phyloP scores from a whole-genome alignment of 306 rosid species.

The Ormosia emarginata region DNA sequence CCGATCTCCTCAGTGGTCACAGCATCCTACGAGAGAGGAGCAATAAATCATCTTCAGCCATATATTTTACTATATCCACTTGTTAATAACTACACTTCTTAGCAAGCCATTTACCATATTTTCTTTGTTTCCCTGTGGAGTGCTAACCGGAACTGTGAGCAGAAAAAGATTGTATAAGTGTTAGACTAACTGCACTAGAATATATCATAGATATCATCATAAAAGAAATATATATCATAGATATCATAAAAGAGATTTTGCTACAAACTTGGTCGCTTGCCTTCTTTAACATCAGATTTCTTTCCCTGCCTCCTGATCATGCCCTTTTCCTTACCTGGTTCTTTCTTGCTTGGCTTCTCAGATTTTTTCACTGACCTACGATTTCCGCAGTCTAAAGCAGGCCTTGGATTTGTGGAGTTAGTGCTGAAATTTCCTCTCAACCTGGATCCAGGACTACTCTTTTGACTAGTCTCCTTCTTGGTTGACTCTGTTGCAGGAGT shows the following conservation, averaged over 20 bases:
- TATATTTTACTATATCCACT: neutral
- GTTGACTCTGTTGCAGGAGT: slow-evolving; percentile 29
- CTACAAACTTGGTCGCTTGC: slow-evolving; percentile 38
- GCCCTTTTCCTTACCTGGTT: slow-evolving; percentile 41
- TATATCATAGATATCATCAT: no score
- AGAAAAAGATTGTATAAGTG: neutral
- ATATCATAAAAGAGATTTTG: neutral
- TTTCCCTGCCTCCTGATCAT: slow-evolving; percentile 42
- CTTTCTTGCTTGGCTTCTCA: slow-evolving; percentile 58
- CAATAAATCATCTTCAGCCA: neutral
- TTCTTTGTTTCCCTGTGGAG: slow-evolving; percentile 53
- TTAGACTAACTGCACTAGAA: neutral
- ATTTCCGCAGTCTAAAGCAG: slow-evolving; percentile 35
- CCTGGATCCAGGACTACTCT: slow-evolving; percentile 33
- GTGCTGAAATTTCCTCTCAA: slow-evolving; percentile 36
- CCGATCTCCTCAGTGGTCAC: slow-evolving; percentile 23
- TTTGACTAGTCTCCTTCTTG: slow-evolving; percentile 40
- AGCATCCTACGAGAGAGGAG: slow-evolving; percentile 25
- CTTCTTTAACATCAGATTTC: slow-evolving; percentile 45
- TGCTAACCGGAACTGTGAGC: slow-evolving; percentile 29
- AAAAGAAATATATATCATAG: neutral
- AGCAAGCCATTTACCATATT: slow-evolving; percentile 38
- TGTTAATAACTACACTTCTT: neutral
- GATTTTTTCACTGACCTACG: slow-evolving; percentile 42
- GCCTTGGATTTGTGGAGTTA: slow-evolving; percentile 40